Percentiles rank a stretch among this genome's conserved stretches.
Evolutionary conservation across 805 yeast species (phyloP).

Genomic region (Metschnikowia cerradonensis): DNA sequence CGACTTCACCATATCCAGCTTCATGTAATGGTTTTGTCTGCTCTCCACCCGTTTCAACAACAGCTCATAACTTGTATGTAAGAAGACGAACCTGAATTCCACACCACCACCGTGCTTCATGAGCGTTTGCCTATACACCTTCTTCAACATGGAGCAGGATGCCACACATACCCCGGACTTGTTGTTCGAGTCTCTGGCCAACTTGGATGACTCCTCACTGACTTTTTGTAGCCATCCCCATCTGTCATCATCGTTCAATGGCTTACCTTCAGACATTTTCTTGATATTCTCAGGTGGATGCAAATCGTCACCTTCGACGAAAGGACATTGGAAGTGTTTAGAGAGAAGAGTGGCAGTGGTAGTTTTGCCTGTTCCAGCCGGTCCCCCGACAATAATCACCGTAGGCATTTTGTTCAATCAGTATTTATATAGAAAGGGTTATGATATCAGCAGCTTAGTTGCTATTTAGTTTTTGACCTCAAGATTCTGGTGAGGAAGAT

Average conservation of each 20-base stretch:
- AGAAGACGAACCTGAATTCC: slow-evolving; percentile 57
- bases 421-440: background rate
- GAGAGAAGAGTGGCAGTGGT: slow-evolving; percentile 62
- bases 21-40: slow-evolving; percentile 85
- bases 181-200: slow-evolving; percentile 27
- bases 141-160: slow-evolving; percentile 83
- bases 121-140: slow-evolving; percentile 63
- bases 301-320: slow-evolving; percentile 79
- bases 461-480: background rate
- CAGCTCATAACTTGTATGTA: slow-evolving; percentile 60
- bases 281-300: slow-evolving; percentile 70
- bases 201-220: slow-evolving; percentile 35
- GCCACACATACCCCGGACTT: slow-evolving; percentile 44
- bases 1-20: slow-evolving; percentile 73
- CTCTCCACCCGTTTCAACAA: slow-evolving; percentile 55
- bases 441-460: too few species aligned
- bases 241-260: slow-evolving; percentile 85
- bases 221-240: slow-evolving; percentile 80
- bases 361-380: slow-evolving; percentile 94
- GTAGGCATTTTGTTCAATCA: slow-evolving; percentile 11
- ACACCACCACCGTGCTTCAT: slow-evolving; percentile 33
- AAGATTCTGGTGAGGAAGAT: background rate
- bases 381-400: slow-evolving; percentile 79
- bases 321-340: slow-evolving; percentile 45
- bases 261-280: slow-evolving; percentile 79